Base-by-base conservation (phyloP, 2,329 filamentous ascomycete species). In the Ceratocystis destructans region DNA sequence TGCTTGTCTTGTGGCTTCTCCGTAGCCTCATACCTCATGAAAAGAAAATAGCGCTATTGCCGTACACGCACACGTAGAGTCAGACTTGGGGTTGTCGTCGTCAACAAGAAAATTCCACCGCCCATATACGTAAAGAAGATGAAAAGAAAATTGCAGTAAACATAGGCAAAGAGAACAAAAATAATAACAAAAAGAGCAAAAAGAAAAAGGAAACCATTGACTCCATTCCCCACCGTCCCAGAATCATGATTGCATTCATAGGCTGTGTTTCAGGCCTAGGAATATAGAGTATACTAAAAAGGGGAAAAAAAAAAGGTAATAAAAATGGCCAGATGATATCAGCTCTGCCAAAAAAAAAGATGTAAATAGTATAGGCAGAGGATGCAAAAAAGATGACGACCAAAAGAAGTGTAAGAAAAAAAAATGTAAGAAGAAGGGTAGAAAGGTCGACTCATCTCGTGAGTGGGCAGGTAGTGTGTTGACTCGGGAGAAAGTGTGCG, bases 211-310 rank as follows among this genome's bases (percentile, higher is more conserved):
- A 65, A 65, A 62, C 66, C 55, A 59, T 65, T 46, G 63, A 68
- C 66, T 68, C 66, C 66, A 63, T 65, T 63, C 63, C 63, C 62
- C 57, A 63, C 66, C 66, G 37, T 68, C 46, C 66, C 66, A 68
- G 46, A 63, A 68, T 68, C 66, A 65, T 68, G 61, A 68, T 59
- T 62, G 63, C 45, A 65, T 63, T 62, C 28, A 20, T 62, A 68
- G 59, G 66, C 66, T 55, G 41, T 46, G 61, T 61, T 50, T 28
- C 10, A 64, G 22, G 61, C 59, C 61, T 57, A 37, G 41, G 59
- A 69, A 69, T 73, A 71, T 69, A 70, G 69, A 68, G 44, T 66
- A 62, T 68, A 61, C 61, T 59, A 48, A 63, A 28, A 59, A 64
- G n/a, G n/a, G 53, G 48, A 53, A 67, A 66, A 53, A 69, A 68